A percentile compares a stretch with the other conserved stretches of the same genome.
These are phyloP conservation scores for Phytopythium oedochilum DNA, from an alignment of 352 stramenopile genomes.

Conservation along the genomic window DNA sequence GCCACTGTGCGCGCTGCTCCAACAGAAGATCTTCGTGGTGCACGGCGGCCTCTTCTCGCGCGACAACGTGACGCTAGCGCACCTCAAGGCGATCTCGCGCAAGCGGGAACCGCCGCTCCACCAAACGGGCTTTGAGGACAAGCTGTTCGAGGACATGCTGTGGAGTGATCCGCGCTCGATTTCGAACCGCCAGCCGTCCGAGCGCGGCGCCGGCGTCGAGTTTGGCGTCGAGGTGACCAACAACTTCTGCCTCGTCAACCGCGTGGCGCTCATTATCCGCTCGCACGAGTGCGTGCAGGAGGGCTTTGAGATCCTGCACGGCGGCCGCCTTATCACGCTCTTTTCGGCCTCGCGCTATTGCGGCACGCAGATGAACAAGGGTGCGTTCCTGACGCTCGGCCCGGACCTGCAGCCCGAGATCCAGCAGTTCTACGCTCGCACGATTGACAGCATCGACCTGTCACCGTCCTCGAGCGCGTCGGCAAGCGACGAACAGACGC, in stretches of 20 bases:
- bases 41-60: slow-evolving; percentile 92
- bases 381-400: slow-evolving; percentile 89
- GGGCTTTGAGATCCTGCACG: slow-evolving; percentile 89
- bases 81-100: slow-evolving; percentile 87
- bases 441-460: slow-evolving; percentile 74
- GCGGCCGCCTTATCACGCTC: slow-evolving; percentile 88
- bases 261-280: slow-evolving; percentile 90
- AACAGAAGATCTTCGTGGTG: slow-evolving; percentile 92
- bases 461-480: slow-evolving; percentile 12
- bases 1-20: slow-evolving; percentile 88
- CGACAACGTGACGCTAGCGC: slow-evolving; percentile 88
- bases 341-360: slow-evolving; percentile 93
- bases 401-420: slow-evolving; percentile 91
- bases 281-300: slow-evolving; percentile 93
- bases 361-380: slow-evolving; percentile 91
- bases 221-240: slow-evolving; percentile 93
- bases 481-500: background rate
- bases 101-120: slow-evolving; percentile 91
- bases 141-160: slow-evolving; percentile 93
- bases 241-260: slow-evolving; percentile 93
- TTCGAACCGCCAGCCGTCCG: slow-evolving; percentile 62
- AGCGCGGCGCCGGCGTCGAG: slow-evolving; percentile 88
- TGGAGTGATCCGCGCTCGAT: slow-evolving; percentile 90
- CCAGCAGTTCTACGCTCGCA: slow-evolving; percentile 92
- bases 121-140: slow-evolving; percentile 85